Evolutionary conservation across 179 eudicot species (phyloP).

Genomic region (Dionaea muscipula): DNA sequence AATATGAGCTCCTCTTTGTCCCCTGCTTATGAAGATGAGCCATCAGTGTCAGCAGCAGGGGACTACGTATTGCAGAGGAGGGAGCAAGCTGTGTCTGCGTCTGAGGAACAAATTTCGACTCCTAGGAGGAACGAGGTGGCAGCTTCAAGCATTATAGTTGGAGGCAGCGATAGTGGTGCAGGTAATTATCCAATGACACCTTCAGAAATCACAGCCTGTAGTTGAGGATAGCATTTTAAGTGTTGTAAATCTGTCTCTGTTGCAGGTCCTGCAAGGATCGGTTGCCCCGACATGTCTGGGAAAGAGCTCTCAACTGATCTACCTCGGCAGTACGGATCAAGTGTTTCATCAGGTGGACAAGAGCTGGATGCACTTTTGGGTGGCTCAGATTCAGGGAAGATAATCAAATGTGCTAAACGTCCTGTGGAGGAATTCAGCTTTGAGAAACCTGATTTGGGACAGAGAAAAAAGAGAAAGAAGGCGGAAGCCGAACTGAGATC

Average conservation of each 20-base stretch:
- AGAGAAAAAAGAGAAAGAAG: constrained; percentile 34
- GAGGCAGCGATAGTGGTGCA: constrained; percentile 9
- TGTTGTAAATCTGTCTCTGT: neutral
- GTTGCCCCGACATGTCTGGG: constrained; percentile 3
- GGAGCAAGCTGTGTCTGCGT: constrained; percentile 15
- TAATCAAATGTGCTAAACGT: constrained; percentile 40
- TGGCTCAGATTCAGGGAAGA: constrained; percentile 18
- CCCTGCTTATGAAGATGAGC: constrained; percentile 26
- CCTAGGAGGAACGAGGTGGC: constrained; percentile 13
- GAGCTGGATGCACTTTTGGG: constrained; percentile 12
- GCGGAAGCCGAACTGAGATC: constrained; percentile 11
- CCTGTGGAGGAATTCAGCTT: constrained; percentile 26
- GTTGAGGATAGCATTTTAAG: too few relatives aligned
- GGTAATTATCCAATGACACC: constrained; percentile 3
- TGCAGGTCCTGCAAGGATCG: constrained; percentile 15
- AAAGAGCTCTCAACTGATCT: constrained; percentile 3
- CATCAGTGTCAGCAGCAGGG: constrained; percentile 23
- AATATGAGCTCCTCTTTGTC: constrained; percentile 24
- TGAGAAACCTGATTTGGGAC: constrained; percentile 20
- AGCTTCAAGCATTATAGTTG: constrained; percentile 9
- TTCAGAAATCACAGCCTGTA: too few relatives aligned
- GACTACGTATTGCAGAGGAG: constrained; percentile 42
- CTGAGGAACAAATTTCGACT: constrained; percentile 14
- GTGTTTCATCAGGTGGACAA: constrained; percentile 5
- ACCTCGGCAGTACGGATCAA: constrained; percentile 7